Conservation (phyloP, 768 basidiomycete species). For the Suillus lakei region DNA sequence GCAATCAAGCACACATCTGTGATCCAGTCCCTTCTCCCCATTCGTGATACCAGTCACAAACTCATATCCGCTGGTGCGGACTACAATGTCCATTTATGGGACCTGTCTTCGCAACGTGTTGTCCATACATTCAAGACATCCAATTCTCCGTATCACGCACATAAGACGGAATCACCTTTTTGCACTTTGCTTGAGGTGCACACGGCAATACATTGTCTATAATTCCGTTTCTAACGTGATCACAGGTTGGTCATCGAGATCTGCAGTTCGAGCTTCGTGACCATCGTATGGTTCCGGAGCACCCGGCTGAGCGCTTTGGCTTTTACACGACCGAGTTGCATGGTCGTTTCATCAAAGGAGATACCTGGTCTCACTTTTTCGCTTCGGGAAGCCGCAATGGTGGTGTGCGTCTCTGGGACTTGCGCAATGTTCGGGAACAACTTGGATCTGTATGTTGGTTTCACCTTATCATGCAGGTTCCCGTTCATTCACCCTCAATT, state of each 20-base stretch:
- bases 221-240: slow-evolving; percentile 6
- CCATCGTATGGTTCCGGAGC: slow-evolving; percentile 41
- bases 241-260: slow-evolving; percentile 53
- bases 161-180: slow-evolving; percentile 40
- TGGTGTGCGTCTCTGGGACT: slow-evolving; percentile 51
- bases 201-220: slow-evolving; percentile 6
- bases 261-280: slow-evolving; percentile 59
- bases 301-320: slow-evolving; percentile 49
- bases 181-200: slow-evolving; percentile 52
- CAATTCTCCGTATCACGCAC: slow-evolving; percentile 49
- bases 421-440: slow-evolving; percentile 41
- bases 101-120: slow-evolving; percentile 50
- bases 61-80: slow-evolving; percentile 54
- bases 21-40: slow-evolving; percentile 48
- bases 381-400: slow-evolving; percentile 50
- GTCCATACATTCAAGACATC: slow-evolving; percentile 45
- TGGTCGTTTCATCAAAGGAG: slow-evolving; percentile 49
- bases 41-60: slow-evolving; percentile 51
- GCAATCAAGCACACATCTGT: slow-evolving; percentile 47
- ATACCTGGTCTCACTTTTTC: slow-evolving; percentile 40
- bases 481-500: slow-evolving; percentile 4
- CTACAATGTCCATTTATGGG: slow-evolving; percentile 49
- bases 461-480: background rate
- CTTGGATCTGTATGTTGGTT: slow-evolving; percentile 26
- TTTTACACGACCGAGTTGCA: slow-evolving; percentile 40